Percentiles rank a stretch among this genome's conserved stretches.
These are phyloP conservation scores for Populus euphratica DNA, from an alignment of 345 rosid genomes.

Conservation along the genomic window DNA sequence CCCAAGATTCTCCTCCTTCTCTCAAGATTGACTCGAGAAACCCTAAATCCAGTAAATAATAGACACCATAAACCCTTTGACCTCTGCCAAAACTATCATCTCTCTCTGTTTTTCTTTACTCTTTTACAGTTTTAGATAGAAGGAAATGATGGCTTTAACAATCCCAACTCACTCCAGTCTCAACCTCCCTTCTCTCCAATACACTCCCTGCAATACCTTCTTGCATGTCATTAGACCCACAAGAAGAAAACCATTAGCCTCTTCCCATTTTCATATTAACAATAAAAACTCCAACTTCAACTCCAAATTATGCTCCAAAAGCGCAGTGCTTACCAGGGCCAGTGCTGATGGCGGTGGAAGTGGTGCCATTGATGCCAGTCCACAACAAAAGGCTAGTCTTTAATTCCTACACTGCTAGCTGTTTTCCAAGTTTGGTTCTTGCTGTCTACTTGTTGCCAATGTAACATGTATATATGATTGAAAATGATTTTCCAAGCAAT, in stretches of 20 bases:
- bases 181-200: conserved; percentile 35
- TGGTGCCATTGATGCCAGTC: conserved; percentile 33
- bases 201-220: conserved; percentile 17
- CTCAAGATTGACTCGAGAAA: background rate
- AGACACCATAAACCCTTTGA: background rate
- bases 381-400: conserved; percentile 40
- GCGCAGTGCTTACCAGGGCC: conserved; percentile 28
- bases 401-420: conserved; percentile 29
- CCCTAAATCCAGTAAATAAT: background rate
- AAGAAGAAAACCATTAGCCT: conserved; percentile 24
- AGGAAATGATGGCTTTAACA: conserved; percentile 27
- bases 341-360: conserved; percentile 30
- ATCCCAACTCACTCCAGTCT: conserved; percentile 25
- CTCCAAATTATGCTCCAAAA: conserved; percentile 19
- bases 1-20: too few species aligned
- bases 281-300: conserved; percentile 12
- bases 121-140: background rate
- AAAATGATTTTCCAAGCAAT: background rate
- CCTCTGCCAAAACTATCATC: background rate
- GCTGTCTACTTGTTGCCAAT: background rate
- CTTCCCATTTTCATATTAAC: conserved; percentile 18
- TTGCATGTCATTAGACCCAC: conserved; percentile 27
- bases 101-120: background rate
- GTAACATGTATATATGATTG: background rate
- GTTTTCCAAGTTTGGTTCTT: background rate